phyloP scores from a whole-genome alignment of 169 alveolate genomes.

The Hammondia hammondi region DNA sequence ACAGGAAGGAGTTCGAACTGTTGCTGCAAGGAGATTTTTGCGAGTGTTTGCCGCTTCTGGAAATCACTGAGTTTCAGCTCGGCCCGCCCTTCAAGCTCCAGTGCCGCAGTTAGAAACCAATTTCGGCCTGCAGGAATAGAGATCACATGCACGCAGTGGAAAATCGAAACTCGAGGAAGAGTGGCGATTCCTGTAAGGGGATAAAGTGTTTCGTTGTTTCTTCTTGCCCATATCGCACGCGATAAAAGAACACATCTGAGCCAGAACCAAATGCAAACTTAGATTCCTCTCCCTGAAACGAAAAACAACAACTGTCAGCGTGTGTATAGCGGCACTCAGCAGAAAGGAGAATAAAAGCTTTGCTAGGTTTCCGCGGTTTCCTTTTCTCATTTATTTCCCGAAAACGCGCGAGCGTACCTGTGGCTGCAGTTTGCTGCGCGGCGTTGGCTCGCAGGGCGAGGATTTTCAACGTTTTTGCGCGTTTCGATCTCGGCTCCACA shows the following conservation, averaged over 20 bases:
- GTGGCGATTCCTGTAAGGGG: no score
- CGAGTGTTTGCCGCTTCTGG: constrained; percentile 50
- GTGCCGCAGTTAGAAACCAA: constrained; percentile 59
- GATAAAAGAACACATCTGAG: no score
- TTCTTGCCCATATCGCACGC: no score
- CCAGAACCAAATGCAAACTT: no score
- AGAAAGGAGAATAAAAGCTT: neutral
- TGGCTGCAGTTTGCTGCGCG: constrained; percentile 50
- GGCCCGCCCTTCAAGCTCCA: constrained; percentile 41
- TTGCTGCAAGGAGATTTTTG: constrained; percentile 36
- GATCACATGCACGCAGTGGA: neutral
- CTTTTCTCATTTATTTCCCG: no score
- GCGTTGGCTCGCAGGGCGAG: constrained; percentile 50
- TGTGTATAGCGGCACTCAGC: neutral
- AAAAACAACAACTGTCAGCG: neutral
- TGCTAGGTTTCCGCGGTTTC: no score
- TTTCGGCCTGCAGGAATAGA: constrained; percentile 44
- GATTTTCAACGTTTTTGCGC: neutral
- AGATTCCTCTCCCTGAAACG: no score
- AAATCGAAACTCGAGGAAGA: no score
- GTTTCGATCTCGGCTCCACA: constrained; percentile 26
- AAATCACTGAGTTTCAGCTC: constrained; percentile 18
- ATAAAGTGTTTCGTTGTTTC: no score
- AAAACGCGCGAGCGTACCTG: constrained; percentile 26
- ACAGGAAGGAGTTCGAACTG: constrained; percentile 37